These are phyloP conservation scores for Arthrobotrys megalospora DNA, from an alignment of 2,329 filamentous ascomycete species.

Conservation along the genomic window DNA sequence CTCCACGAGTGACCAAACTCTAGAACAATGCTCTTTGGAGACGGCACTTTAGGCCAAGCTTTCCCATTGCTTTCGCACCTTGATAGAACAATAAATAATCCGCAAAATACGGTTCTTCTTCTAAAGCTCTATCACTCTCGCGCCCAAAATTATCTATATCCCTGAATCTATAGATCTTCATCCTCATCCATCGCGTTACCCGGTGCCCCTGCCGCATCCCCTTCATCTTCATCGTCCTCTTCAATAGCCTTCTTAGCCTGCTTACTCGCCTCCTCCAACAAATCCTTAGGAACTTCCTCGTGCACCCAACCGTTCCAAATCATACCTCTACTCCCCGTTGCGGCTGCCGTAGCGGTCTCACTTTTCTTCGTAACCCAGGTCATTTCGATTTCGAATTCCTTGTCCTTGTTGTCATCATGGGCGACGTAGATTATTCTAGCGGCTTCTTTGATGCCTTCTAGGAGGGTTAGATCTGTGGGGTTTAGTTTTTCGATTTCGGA, in stretches of 20 bases:
- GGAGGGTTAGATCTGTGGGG: slow-evolving; percentile 81
- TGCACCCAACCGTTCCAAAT: slow-evolving; percentile 80
- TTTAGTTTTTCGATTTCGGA: slow-evolving; percentile 98
- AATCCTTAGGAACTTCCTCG: slow-evolving; percentile 90
- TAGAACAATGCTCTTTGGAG: not conserved
- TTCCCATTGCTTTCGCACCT: not conserved
- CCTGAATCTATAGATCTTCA: slow-evolving; percentile 73
- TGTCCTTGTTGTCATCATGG: slow-evolving; percentile 99
- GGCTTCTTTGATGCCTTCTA: slow-evolving; percentile 94
- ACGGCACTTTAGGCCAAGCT: not conserved
- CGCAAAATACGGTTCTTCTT: not conserved
- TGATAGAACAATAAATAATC: not conserved
- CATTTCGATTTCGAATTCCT: slow-evolving; percentile 99
- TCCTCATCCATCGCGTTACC: slow-evolving; percentile 89
- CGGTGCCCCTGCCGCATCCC: slow-evolving; percentile 67
- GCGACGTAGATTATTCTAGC: slow-evolving; percentile 97
- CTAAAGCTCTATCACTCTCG: not conserved
- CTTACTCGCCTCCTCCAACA: slow-evolving; percentile 91
- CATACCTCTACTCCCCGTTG: slow-evolving; percentile 56
- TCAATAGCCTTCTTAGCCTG: slow-evolving; percentile 92
- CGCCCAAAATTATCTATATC: not conserved
- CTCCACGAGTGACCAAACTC: not conserved
- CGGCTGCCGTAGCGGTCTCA: slow-evolving; percentile 78
- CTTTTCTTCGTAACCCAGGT: slow-evolving; percentile 88
- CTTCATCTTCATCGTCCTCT: slow-evolving; percentile 84